Evolutionary conservation across 306 rosid species (phyloP), one percentile per base, ranked within the genome.

Genomic region (Comarum palustre): DNA sequence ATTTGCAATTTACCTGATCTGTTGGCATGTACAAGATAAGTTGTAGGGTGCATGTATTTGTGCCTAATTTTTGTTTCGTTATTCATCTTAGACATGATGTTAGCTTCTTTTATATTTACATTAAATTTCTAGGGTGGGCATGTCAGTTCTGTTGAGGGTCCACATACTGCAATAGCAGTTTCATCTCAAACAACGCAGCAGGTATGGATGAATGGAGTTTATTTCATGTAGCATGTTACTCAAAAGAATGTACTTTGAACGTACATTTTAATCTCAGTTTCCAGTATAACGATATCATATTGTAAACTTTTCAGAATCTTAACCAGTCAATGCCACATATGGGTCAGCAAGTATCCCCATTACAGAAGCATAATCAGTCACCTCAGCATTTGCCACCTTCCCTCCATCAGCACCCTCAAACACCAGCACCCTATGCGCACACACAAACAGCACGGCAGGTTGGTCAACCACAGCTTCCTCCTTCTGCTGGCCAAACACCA

Each of bases 351-450:
- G 76, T 77, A 66, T 83, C 92, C 51, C 90, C 91, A 77, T 66
- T 81, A 72, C 90, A 82, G 78, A 94, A 89, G 72, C 80, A 84
- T 69, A 54, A 77, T 78, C 95, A 80, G 69, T 86, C 95, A 74
- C 89, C 97, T 43, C 93, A 86, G 86, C 86, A 86, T 64, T 67
- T 89, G 72, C 92, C 90, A 61, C 83, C 93, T 73, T 75, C 93
- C 57, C 74, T 68, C 76, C 96, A 82, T 67, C 77, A 77, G 66
- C 74, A 78, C 79, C 83, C 87, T 69, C 91, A 86, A 78, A 72
- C 76, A 51, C 79, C 87, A 4, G 77, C 82, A 51, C 76, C 96
- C 73, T 86, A 87, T 80, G 75, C 90, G 2, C 91, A 82, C 48
- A 64, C 80, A 25, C 86, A 85, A 55, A 22, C 81, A 65, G 45